A percentile compares a stretch with the other conserved stretches of the same genome.
These are phyloP conservation scores for Auriculariales sp. DNA, from an alignment of 768 basidiomycete species.

Conservation along the genomic window DNA sequence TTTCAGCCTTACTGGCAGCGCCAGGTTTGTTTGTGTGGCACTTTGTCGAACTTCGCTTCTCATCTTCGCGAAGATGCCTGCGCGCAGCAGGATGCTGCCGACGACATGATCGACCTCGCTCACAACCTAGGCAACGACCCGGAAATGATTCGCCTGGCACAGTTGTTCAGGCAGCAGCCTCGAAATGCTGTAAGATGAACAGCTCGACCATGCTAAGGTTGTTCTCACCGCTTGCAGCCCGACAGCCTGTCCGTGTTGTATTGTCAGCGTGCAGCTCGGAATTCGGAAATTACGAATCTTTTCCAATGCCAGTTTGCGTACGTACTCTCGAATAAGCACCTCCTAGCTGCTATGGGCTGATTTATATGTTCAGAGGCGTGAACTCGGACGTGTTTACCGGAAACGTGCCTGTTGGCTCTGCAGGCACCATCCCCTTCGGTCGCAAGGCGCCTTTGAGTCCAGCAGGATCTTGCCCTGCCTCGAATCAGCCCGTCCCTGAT, in stretches of 20 bases:
- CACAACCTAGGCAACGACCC: conserved; percentile 29
- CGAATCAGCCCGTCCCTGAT: conserved; percentile 30
- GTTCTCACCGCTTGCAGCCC: conserved; percentile 16
- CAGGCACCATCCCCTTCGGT: conserved; percentile 42
- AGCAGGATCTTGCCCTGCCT: conserved; percentile 35
- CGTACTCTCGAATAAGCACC: too few species aligned
- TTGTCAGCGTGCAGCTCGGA: conserved; percentile 38
- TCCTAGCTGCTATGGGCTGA: conserved; percentile 3
- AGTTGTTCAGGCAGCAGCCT: conserved; percentile 43
- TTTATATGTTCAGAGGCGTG: conserved; percentile 19
- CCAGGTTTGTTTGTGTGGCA: conserved; percentile 19
- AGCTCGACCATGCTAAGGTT: neutral
- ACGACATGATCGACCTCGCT: conserved; percentile 35
- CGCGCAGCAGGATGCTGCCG: conserved; percentile 36
- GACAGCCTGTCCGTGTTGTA: conserved; percentile 31
- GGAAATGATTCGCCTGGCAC: conserved; percentile 34
- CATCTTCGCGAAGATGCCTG: conserved; percentile 25
- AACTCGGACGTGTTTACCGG: conserved; percentile 31
- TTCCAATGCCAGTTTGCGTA: conserved; percentile 47
- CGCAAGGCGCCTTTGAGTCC: conserved; percentile 24
- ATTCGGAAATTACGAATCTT: conserved; percentile 36
- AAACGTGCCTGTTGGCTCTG: conserved; percentile 24
- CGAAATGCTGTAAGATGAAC: conserved; percentile 32
- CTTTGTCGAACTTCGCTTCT: too few species aligned
- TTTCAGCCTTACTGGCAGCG: conserved; percentile 44